Evolutionary conservation across 1,284 basidiomycete species (phyloP).

Genomic region (Boletellus deceptivus): DNA sequence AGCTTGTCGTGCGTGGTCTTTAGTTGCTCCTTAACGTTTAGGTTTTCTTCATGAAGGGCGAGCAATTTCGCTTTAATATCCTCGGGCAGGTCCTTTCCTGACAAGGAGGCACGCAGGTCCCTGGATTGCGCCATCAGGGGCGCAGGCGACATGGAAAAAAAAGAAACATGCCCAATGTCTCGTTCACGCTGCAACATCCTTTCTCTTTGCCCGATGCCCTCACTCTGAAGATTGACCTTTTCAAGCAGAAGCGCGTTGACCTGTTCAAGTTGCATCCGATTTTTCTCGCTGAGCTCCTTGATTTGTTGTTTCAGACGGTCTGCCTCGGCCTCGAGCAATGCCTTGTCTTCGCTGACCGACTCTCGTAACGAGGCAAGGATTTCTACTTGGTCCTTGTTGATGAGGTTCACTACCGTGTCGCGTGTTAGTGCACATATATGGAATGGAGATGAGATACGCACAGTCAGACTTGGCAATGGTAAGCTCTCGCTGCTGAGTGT

Average conservation of each 20-base stretch:
- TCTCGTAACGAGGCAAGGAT: constrained; percentile 82
- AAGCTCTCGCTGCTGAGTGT: constrained; percentile 67
- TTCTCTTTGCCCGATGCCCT: constrained; percentile 83
- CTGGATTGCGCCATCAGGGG: constrained; percentile 36
- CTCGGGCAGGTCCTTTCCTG: constrained; percentile 75
- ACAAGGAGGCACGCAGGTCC: constrained; percentile 70
- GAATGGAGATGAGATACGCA: constrained; percentile 40
- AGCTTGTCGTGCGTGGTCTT: constrained; percentile 79
- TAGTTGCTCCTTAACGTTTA: constrained; percentile 66
- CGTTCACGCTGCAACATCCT: constrained; percentile 79
- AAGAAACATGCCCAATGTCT: constrained; percentile 62
- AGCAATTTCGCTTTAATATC: constrained; percentile 79
- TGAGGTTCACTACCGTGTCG: constrained; percentile 61
- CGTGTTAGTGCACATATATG: constrained; percentile 1
- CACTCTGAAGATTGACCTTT: constrained; percentile 87
- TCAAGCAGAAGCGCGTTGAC: constrained; percentile 84
- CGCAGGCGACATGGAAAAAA: background rate
- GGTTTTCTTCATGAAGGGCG: constrained; percentile 74
- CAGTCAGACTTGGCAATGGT: constrained; percentile 85
- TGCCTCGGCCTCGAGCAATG: constrained; percentile 68
- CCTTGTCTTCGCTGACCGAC: constrained; percentile 86
- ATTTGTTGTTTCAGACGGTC: constrained; percentile 66
- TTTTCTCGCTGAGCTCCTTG: constrained; percentile 77
- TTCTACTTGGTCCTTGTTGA: constrained; percentile 84
- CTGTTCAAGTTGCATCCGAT: constrained; percentile 89